phyloP scores from a whole-genome alignment of 2,329 filamentous ascomycete species.

The Aspergillus sp. region DNA sequence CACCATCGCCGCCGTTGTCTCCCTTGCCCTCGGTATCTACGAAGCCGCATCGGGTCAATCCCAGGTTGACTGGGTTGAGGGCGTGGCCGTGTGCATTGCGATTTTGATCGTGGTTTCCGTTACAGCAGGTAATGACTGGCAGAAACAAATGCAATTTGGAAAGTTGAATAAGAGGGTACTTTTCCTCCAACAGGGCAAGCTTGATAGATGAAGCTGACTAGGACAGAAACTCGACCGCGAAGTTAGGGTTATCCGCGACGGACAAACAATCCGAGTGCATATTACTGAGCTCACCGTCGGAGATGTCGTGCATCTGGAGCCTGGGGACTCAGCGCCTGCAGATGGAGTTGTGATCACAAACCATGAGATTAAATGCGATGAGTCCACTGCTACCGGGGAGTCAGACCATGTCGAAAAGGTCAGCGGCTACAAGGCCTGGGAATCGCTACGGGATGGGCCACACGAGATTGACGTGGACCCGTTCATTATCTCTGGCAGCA shows the following conservation, averaged over 20 bases:
- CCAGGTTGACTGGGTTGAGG: slow-evolving; percentile 74
- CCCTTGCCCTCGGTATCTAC: slow-evolving; percentile 68
- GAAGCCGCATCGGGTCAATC: slow-evolving; percentile 57
- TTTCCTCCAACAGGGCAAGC: background rate
- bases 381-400: slow-evolving; percentile 69
- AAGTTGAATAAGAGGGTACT: slow-evolving; percentile 69
- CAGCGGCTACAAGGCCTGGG: slow-evolving; percentile 58
- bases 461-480: slow-evolving; percentile 54
- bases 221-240: slow-evolving; percentile 60
- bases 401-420: slow-evolving; percentile 63
- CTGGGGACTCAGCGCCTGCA: slow-evolving; percentile 66
- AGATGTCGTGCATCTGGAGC: slow-evolving; percentile 65
- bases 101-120: slow-evolving; percentile 73
- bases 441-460: slow-evolving; percentile 54
- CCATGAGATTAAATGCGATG: slow-evolving; percentile 65
- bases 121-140: slow-evolving; percentile 72
- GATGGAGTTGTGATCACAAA: slow-evolving; percentile 67
- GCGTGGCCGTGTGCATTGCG: slow-evolving; percentile 73
- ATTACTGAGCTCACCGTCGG: slow-evolving; percentile 66
- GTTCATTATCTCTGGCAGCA: slow-evolving; percentile 76
- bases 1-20: slow-evolving; percentile 67
- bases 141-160: slow-evolving; percentile 74
- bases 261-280: slow-evolving; percentile 60
- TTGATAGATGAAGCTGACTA: slow-evolving; percentile 17
- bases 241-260: slow-evolving; percentile 64